Conservation (phyloP, 2,329 filamentous ascomycete species). For the Zymoseptoria brevis region DNA sequence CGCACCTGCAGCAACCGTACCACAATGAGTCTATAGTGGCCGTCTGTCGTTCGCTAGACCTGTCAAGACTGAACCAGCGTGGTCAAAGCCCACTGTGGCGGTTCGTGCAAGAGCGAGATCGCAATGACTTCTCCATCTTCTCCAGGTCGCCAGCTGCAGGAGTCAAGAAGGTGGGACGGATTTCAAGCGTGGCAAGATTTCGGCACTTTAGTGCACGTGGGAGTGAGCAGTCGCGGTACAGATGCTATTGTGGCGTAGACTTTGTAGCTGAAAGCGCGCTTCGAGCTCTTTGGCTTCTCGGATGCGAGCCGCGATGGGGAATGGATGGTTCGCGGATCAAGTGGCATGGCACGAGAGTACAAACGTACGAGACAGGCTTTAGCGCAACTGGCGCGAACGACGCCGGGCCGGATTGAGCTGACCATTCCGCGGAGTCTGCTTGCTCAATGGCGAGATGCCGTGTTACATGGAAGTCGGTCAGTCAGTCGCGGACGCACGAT, state of each 20-base stretch:
- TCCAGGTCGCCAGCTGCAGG: neutral
- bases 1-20: too few relatives aligned
- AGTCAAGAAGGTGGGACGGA: neutral
- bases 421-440: neutral
- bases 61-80: too few relatives aligned
- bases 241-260: neutral
- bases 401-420: neutral
- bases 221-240: neutral
- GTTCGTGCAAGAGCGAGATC: neutral
- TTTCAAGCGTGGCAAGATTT: neutral
- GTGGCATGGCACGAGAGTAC: neutral
- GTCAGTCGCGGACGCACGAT: too few relatives aligned
- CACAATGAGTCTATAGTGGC: too few relatives aligned
- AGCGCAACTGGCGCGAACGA: neutral
- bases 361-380: too few relatives aligned
- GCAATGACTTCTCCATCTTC: neutral
- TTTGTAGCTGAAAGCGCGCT: neutral
- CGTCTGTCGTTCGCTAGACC: too few relatives aligned
- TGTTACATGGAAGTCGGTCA: too few relatives aligned
- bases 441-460: neutral
- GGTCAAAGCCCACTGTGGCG: too few relatives aligned
- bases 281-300: neutral
- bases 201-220: neutral
- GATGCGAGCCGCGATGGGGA: neutral
- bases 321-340: neutral